These are phyloP conservation scores for Pichia sp. DNA, from an alignment of 1,139 yeast species.

Conservation along the genomic window DNA sequence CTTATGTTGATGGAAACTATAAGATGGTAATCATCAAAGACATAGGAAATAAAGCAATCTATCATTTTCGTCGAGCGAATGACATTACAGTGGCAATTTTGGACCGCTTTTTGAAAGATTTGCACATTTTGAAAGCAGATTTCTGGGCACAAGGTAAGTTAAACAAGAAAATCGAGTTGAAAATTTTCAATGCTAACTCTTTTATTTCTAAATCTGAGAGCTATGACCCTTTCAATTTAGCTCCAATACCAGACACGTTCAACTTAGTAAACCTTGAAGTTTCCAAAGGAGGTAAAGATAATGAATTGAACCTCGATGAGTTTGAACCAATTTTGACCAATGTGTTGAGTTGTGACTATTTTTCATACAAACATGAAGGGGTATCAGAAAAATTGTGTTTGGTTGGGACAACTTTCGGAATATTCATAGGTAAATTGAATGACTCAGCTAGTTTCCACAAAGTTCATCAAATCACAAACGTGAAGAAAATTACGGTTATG, in stretches of 20 bases:
- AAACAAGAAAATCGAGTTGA: slow-evolving; percentile 19
- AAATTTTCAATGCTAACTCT: slow-evolving; percentile 24
- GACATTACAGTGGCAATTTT: slow-evolving; percentile 25
- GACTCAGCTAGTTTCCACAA: slow-evolving; percentile 50
- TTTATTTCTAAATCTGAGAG: slow-evolving; percentile 18
- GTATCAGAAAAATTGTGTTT: slow-evolving; percentile 30
- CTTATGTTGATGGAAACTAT: slow-evolving; percentile 19
- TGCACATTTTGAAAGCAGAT: slow-evolving; percentile 18
- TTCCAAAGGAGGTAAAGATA: background rate
- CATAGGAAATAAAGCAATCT: slow-evolving; percentile 20
- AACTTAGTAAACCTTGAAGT: slow-evolving; percentile 35
- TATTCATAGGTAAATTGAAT: slow-evolving; percentile 37
- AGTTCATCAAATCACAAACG: slow-evolving; percentile 50
- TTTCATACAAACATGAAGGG: slow-evolving; percentile 27
- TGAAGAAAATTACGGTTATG: slow-evolving; percentile 60
- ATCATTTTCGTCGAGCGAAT: slow-evolving; percentile 20
- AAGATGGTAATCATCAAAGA: slow-evolving; percentile 23
- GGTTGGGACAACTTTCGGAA: slow-evolving; percentile 44
- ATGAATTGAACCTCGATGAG: background rate
- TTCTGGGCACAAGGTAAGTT: slow-evolving; percentile 22
- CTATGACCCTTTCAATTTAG: slow-evolving; percentile 5
- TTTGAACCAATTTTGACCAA: slow-evolving; percentile 28
- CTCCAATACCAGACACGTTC: slow-evolving; percentile 7
- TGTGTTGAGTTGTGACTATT: slow-evolving; percentile 46
- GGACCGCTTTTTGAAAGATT: slow-evolving; percentile 24